These are phyloP conservation scores for Auricularia sp. DNA, from an alignment of 768 basidiomycete genomes.

Conservation along the genomic window DNA sequence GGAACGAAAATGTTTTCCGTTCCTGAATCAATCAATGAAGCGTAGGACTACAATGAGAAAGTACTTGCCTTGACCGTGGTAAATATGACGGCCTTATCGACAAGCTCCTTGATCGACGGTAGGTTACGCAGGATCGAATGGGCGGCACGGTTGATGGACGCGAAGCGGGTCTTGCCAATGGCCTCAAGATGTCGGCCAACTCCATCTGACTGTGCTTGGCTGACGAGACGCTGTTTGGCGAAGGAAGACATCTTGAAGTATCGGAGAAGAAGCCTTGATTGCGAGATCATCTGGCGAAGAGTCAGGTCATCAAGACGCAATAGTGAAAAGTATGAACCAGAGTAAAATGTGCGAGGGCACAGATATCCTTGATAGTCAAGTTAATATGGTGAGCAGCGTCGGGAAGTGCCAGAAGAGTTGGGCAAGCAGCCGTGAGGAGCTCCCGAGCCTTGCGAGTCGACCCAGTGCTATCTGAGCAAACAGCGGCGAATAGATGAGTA, in stretches of 20 bases:
- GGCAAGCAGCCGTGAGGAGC: not conserved
- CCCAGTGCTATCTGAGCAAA: not conserved
- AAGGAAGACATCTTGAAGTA: not conserved
- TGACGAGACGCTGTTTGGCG: not conserved
- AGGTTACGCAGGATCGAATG: not conserved
- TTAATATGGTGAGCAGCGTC: not conserved
- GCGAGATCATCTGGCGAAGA: not conserved
- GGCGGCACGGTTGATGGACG: not conserved
- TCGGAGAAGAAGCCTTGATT: not conserved
- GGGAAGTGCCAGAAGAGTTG: not conserved
- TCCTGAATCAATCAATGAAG: not conserved
- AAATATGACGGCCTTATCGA: not conserved
- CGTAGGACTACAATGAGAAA: not conserved
- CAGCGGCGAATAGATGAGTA: not conserved
- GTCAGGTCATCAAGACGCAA: not conserved
- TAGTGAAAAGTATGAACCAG: not conserved
- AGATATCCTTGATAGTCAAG: not conserved
- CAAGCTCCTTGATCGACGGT: not conserved
- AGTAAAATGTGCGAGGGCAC: not conserved
- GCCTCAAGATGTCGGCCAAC: not conserved
- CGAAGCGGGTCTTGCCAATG: not conserved
- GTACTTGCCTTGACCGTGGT: not conserved
- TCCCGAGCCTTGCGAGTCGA: not conserved
- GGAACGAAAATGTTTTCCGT: not conserved
- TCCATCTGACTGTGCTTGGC: not conserved